These are phyloP conservation scores for Mycena metata DNA, from an alignment of 768 basidiomycete genomes.

Conservation along the genomic window DNA sequence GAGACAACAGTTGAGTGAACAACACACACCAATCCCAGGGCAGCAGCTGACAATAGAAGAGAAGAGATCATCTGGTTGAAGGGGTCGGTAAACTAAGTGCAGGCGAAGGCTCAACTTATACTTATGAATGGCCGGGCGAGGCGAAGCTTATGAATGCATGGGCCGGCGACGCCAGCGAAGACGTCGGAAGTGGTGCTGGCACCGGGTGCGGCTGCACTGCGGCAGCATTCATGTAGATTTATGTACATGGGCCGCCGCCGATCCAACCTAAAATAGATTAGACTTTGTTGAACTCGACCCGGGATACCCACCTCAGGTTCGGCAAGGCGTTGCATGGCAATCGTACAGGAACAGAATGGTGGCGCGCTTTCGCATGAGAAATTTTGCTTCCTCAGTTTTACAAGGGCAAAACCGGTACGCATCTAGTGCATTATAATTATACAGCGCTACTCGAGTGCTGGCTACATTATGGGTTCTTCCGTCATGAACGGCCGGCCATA, in stretches of 20 bases:
- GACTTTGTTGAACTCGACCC: neutral
- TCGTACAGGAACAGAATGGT: neutral
- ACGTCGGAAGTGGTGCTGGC: too few species aligned
- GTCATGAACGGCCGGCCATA: neutral
- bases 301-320: slow-evolving; percentile 5
- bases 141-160: too few species aligned
- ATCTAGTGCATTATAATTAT: slow-evolving; percentile 2
- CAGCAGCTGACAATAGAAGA: neutral
- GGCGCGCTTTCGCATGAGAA: neutral
- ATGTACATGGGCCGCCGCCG: too few species aligned
- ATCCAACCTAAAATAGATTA: neutral
- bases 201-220: too few species aligned
- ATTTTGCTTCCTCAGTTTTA: neutral
- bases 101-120: neutral
- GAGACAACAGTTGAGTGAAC: neutral
- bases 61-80: neutral
- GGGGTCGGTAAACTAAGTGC: neutral
- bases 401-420: neutral
- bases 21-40: slow-evolving; percentile 15
- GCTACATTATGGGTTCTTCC: neutral
- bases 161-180: too few species aligned
- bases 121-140: too few species aligned
- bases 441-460: neutral
- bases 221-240: too few species aligned
- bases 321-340: neutral